These are phyloP conservation scores for Aphanomyces invadans DNA, from an alignment of 352 stramenopile species.

Conservation along the genomic window DNA sequence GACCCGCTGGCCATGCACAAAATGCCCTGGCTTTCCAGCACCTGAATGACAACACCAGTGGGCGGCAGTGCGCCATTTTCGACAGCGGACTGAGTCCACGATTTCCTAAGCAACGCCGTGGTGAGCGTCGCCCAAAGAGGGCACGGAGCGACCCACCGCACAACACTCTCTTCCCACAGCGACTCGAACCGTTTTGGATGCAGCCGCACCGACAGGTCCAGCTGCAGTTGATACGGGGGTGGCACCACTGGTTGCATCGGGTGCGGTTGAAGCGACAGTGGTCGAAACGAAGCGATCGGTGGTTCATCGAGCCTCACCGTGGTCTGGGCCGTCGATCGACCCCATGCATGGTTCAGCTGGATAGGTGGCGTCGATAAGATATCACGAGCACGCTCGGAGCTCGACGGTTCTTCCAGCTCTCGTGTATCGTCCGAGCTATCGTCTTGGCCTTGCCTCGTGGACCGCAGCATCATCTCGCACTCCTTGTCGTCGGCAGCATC, in stretches of 20 bases:
- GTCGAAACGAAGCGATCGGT: too few relatives aligned
- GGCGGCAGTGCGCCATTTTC: constrained; percentile 23
- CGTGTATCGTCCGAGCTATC: too few relatives aligned
- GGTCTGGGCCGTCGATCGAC: background rate
- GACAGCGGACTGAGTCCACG: constrained; percentile 9
- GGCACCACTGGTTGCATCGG: background rate
- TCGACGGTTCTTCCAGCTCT: too few relatives aligned
- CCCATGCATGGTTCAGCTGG: constrained; percentile 10
- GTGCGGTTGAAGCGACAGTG: background rate
- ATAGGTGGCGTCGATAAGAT: background rate
- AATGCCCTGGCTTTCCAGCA: constrained; percentile 41
- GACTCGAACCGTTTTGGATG: constrained; percentile 63
- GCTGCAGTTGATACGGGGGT: constrained; percentile 27
- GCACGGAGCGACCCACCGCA: constrained; percentile 35
- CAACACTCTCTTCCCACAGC: constrained; percentile 68
- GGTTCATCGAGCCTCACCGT: too few relatives aligned
- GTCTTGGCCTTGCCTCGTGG: background rate
- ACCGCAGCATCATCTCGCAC: constrained; percentile 11
- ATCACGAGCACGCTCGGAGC: too few relatives aligned
- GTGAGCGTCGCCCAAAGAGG: background rate
- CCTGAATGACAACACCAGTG: constrained; percentile 29
- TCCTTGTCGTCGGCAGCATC: background rate
- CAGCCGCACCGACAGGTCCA: constrained; percentile 39
- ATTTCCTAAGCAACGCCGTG: background rate
- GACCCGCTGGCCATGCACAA: constrained; percentile 67